A percentile compares a stretch with the other conserved stretches of the same genome.
Evolutionary conservation across 1,284 basidiomycete genomes (phyloP).

Genomic region (Trichosporon ovoides): DNA sequence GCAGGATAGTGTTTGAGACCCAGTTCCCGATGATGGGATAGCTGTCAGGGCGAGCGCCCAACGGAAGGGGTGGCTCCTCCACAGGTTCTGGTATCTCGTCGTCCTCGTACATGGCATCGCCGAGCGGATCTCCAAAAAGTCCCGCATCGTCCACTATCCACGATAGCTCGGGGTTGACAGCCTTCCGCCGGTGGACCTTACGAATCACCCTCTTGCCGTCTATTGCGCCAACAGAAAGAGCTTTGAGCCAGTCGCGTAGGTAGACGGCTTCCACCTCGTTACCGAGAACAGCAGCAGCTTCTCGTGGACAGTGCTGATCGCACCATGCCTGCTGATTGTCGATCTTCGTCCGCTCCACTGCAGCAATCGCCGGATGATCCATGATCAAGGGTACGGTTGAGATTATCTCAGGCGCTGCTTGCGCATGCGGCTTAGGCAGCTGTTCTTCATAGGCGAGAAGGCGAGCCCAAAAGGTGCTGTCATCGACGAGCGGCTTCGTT

Average conservation of each 20-base stretch:
- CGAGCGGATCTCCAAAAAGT: slow-evolving; percentile 28
- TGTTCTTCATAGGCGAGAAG: background rate
- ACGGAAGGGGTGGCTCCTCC: slow-evolving; percentile 24
- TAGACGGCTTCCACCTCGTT: slow-evolving; percentile 70
- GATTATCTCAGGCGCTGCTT: background rate
- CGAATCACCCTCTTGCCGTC: slow-evolving; percentile 37
- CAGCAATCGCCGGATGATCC: slow-evolving; percentile 32
- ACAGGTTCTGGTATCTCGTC: slow-evolving; percentile 24
- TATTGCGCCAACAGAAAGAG: slow-evolving; percentile 56
- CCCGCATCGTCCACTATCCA: slow-evolving; percentile 49
- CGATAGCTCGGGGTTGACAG: slow-evolving; percentile 22
- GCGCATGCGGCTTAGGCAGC: background rate
- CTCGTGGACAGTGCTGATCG: slow-evolving; percentile 69
- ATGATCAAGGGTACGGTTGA: slow-evolving; percentile 17
- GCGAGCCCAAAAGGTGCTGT: background rate
- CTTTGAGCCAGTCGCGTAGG: slow-evolving; percentile 76
- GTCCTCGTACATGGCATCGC: slow-evolving; percentile 22
- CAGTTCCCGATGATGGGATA: slow-evolving; percentile 30
- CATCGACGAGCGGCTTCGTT: background rate
- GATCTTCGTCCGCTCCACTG: slow-evolving; percentile 10
- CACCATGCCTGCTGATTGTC: slow-evolving; percentile 59
- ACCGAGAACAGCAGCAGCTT: slow-evolving; percentile 70
- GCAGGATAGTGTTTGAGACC: slow-evolving; percentile 76
- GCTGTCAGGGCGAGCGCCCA: slow-evolving; percentile 21
- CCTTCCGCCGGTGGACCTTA: slow-evolving; percentile 20